These are phyloP conservation scores for Kwoniella dejecticola DNA, from an alignment of 768 basidiomycete species.

Conservation along the genomic window DNA sequence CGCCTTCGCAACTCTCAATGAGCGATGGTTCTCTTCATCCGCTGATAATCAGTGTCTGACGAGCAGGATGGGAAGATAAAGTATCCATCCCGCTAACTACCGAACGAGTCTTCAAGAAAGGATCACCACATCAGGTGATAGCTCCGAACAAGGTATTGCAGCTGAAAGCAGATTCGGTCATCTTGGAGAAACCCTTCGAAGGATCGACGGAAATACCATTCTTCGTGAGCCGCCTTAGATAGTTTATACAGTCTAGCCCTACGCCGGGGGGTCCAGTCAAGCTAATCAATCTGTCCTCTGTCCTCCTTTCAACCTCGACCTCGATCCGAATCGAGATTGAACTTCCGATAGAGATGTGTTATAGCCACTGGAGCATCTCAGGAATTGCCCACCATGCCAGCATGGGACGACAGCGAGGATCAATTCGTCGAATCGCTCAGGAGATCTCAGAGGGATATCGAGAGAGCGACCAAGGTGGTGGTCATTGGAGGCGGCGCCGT, in stretches of 20 bases:
- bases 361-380: constrained; percentile 53
- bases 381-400: constrained; percentile 46
- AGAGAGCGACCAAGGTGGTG: constrained; percentile 61
- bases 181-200: constrained; percentile 52
- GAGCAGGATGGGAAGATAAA: no score
- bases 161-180: constrained; percentile 37
- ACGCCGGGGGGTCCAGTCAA: neutral
- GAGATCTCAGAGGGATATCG: constrained; percentile 61
- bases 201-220: constrained; percentile 45
- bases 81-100: constrained; percentile 37
- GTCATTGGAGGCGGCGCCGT: constrained; percentile 74
- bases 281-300: neutral
- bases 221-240: constrained; percentile 36
- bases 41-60: no score
- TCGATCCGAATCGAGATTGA: neutral
- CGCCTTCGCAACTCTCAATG: no score
- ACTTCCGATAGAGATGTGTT: constrained; percentile 45
- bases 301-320: neutral
- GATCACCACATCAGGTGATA: constrained; percentile 41
- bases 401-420: constrained; percentile 13
- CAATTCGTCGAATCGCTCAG: constrained; percentile 21
- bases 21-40: no score
- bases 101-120: constrained; percentile 39
- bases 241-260: neutral
- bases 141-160: constrained; percentile 47